These are phyloP conservation scores for Globisporangium radiosum DNA, from an alignment of 352 stramenopile genomes.

Conservation along the genomic window DNA sequence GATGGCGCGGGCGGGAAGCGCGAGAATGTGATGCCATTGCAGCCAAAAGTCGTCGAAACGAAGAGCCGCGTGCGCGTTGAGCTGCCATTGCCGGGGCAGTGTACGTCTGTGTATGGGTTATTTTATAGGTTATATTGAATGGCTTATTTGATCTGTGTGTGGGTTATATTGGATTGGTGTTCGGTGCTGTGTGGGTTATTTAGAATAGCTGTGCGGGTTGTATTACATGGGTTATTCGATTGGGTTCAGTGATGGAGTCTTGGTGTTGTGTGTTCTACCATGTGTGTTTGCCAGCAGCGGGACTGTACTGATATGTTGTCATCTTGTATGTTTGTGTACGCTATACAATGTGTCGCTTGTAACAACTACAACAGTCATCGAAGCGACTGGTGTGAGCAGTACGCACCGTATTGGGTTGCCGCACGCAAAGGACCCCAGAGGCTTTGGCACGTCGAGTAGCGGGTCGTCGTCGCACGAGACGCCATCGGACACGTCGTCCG, in stretches of 20 bases:
- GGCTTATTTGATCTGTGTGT: no score
- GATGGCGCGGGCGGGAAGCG: slow-evolving; percentile 70
- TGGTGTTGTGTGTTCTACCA: no score
- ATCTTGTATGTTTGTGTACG: no score
- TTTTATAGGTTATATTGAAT: slow-evolving; percentile 1
- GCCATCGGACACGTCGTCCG: slow-evolving; percentile 44
- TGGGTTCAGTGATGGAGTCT: no score
- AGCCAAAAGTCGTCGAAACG: slow-evolving; percentile 53
- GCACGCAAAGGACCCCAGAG: slow-evolving; percentile 15
- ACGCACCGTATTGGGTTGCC: slow-evolving; percentile 13
- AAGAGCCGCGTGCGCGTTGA: slow-evolving; percentile 65
- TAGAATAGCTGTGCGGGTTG: no score
- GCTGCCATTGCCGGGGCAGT: slow-evolving; percentile 67
- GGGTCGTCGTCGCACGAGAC: slow-evolving; percentile 26
- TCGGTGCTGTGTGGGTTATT: no score
- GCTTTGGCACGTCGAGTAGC: slow-evolving; percentile 37
- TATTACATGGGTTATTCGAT: no score
- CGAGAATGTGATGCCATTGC: slow-evolving; percentile 67
- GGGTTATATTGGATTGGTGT: no score
- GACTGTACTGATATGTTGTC: no score
- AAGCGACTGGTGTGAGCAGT: slow-evolving; percentile 23
- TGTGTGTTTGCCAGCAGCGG: no score
- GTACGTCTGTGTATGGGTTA: slow-evolving; percentile 24
- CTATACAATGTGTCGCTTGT: background rate
- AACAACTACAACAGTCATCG: slow-evolving; percentile 34